These are phyloP conservation scores for Trichoderma atrobrunneum DNA, from an alignment of 2,329 filamentous ascomycete genomes.

Conservation along the genomic window DNA sequence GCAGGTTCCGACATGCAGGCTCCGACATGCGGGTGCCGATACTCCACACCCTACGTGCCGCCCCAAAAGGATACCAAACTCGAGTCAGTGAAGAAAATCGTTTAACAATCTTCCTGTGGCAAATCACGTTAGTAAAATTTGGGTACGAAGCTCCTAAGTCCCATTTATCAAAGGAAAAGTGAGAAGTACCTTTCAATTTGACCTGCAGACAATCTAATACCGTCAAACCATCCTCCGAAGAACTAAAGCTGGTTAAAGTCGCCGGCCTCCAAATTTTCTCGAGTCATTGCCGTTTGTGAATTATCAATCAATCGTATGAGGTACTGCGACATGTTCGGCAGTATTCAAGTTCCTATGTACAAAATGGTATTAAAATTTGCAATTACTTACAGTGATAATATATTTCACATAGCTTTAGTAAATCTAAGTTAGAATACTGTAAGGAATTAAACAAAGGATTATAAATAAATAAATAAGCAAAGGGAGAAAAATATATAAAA, in stretches of 20 bases:
- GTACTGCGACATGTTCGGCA: not conserved
- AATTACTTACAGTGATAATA: not conserved
- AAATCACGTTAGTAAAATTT: not conserved
- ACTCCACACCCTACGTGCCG: not conserved
- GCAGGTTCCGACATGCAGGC: not conserved
- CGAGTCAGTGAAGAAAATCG: not conserved
- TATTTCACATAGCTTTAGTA: not conserved
- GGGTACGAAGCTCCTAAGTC: not conserved
- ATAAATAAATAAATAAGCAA: too few relatives aligned
- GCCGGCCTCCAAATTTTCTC: too few relatives aligned
- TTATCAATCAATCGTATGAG: too few relatives aligned
- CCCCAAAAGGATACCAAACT: not conserved
- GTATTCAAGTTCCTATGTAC: not conserved
- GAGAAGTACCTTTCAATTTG: too few relatives aligned
- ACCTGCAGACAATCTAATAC: too few relatives aligned
- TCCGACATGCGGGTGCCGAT: not conserved
- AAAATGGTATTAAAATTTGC: not conserved
- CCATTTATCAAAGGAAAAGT: too few relatives aligned
- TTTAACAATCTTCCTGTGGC: not conserved
- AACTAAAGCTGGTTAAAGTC: too few relatives aligned
- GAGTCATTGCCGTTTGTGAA: too few relatives aligned
- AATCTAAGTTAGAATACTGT: not conserved
- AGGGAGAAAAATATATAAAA: too few relatives aligned
- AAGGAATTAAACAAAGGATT: too few relatives aligned
- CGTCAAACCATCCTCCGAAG: too few relatives aligned